Evolutionary conservation across 306 rosid species (phyloP).

Genomic region (Medicago truncatula): DNA sequence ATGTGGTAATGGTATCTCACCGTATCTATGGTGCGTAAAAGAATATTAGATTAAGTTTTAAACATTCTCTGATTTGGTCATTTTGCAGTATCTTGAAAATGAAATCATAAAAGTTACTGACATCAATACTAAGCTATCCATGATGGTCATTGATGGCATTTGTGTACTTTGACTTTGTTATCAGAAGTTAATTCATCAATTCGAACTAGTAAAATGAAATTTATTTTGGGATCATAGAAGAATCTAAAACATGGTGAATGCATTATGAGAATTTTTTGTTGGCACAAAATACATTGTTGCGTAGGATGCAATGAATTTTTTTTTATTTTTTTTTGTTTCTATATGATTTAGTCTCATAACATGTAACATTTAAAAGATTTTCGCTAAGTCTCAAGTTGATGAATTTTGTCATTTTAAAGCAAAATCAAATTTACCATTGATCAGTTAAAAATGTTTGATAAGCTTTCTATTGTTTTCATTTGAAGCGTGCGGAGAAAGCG

Average conservation of each 20-base stretch:
- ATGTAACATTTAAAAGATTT: no score
- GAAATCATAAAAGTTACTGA: neutral
- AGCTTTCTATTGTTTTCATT: slow-evolving; percentile 33
- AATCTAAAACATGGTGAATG: no score
- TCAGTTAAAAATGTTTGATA: neutral
- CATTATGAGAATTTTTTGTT: no score
- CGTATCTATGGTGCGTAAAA: slow-evolving; percentile 7
- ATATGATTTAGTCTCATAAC: no score
- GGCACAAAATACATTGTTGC: no score
- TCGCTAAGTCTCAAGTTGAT: no score
- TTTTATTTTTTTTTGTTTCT: no score
- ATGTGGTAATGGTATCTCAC: no score
- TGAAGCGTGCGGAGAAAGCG: slow-evolving; percentile 95
- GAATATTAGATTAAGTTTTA: slow-evolving; percentile 2
- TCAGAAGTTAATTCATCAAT: neutral
- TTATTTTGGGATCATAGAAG: no score
- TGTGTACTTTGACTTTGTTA: slow-evolving; percentile 1
- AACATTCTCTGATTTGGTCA: neutral
- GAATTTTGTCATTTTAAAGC: no score
- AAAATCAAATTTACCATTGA: no score
- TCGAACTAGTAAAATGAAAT: neutral
- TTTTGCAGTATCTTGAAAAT: slow-evolving; percentile 9
- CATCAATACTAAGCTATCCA: neutral
- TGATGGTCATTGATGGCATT: neutral
- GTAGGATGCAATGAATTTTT: no score